Conservation (phyloP, 2,329 filamentous ascomycete genomes). For the Zymoseptoria passerinii region DNA sequence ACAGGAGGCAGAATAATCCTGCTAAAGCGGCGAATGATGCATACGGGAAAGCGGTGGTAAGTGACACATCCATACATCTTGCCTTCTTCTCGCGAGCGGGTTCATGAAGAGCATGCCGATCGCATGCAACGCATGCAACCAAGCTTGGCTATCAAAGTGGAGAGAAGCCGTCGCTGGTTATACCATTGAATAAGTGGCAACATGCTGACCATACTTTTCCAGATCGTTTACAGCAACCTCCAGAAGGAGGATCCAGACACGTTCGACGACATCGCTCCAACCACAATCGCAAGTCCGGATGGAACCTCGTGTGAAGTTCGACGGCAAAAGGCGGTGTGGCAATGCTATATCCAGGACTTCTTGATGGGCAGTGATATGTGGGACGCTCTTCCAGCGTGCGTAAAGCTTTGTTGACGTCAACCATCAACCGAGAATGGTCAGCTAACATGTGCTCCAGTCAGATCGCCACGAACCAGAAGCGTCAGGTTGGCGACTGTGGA, state of each 20-base stretch:
- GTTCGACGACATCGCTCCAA: background rate
- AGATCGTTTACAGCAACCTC: constrained; percentile 1
- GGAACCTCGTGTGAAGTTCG: background rate
- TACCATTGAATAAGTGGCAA: background rate
- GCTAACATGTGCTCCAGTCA: background rate
- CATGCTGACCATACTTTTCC: background rate
- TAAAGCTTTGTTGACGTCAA: background rate
- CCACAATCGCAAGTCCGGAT: background rate
- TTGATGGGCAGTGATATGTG: background rate
- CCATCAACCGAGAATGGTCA: too few species aligned
- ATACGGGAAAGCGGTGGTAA: background rate
- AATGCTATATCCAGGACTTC: background rate
- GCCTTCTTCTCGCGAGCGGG: background rate
- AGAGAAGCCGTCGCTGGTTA: too few species aligned
- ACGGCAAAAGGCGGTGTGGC: background rate
- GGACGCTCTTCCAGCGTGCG: background rate
- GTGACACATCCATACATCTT: background rate
- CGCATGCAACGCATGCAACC: too few species aligned
- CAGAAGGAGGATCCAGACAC: background rate
- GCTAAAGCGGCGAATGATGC: background rate
- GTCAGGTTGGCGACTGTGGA: background rate
- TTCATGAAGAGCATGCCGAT: too few species aligned
- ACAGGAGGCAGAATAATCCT: background rate
- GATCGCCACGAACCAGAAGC: background rate
- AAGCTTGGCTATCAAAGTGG: too few species aligned